phyloP scores from a whole-genome alignment of 1,284 basidiomycete species.

The Fomitopsis pinicola region DNA sequence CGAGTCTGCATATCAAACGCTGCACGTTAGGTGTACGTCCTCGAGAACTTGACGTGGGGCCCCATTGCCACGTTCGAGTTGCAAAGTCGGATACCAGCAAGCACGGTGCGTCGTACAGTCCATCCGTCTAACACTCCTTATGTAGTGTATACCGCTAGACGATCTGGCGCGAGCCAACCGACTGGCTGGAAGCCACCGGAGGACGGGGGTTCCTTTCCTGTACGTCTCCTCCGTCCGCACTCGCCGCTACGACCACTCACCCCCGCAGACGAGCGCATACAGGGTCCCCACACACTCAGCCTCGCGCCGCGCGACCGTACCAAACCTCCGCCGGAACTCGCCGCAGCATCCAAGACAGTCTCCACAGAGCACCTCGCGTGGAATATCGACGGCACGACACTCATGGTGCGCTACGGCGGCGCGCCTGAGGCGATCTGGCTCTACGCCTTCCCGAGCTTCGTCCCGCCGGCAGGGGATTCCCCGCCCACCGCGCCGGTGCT shows the following conservation, averaged over 20 bases:
- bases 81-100: conserved; percentile 46
- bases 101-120: conserved; percentile 38
- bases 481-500: conserved; percentile 3
- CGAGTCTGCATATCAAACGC: background rate
- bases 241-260: background rate
- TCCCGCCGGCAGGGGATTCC: background rate
- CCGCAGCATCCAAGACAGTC: conserved; percentile 7
- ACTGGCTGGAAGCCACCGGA: conserved; percentile 77
- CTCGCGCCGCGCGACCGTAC: conserved; percentile 45
- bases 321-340: conserved; percentile 34
- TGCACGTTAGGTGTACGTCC: conserved; percentile 65
- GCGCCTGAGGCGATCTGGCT: conserved; percentile 46
- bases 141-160: conserved; percentile 37
- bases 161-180: conserved; percentile 77
- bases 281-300: conserved; percentile 49
- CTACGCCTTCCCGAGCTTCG: conserved; percentile 27
- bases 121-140: background rate
- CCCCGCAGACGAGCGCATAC: conserved; percentile 58
- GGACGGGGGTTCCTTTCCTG: conserved; percentile 82
- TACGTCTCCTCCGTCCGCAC: conserved; percentile 27
- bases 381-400: conserved; percentile 67
- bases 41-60: conserved; percentile 79
- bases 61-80: conserved; percentile 63
- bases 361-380: conserved; percentile 68
- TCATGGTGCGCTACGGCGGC: conserved; percentile 68